Evolutionary conservation across 257 asterid genomes (phyloP).

Genomic region (Nicotiana knightiana): DNA sequence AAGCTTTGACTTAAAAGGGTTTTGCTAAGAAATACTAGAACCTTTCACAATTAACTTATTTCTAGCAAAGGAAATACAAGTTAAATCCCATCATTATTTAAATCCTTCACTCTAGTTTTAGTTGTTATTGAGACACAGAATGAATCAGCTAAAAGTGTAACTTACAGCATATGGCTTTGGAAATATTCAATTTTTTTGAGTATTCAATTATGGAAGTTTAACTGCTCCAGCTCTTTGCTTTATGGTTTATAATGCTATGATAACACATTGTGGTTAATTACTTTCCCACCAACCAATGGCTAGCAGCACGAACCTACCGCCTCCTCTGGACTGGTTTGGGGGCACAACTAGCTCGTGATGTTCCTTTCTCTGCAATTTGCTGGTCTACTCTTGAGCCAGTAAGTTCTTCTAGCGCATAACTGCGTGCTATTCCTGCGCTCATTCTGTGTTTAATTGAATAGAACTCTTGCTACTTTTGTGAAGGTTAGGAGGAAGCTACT

Average conservation of each 20-base stretch:
- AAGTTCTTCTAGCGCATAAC: slow-evolving; percentile 16
- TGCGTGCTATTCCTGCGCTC: not conserved
- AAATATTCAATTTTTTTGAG: not conserved
- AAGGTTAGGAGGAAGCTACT: slow-evolving; percentile 66
- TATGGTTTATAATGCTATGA: not conserved
- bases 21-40: not conserved
- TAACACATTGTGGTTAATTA: not conserved
- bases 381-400: slow-evolving; percentile 92
- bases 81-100: not conserved
- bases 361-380: slow-evolving; percentile 89
- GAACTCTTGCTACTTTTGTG: slow-evolving; percentile 17
- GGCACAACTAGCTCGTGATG: slow-evolving; percentile 89
- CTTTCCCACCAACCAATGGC: not conserved
- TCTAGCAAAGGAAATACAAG: not conserved
- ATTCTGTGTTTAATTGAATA: not conserved
- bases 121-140: not conserved
- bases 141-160: not conserved
- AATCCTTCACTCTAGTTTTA: not conserved
- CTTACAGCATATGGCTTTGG: not conserved
- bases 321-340: slow-evolving; percentile 86
- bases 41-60: not conserved
- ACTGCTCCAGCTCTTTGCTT: not conserved
- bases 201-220: not conserved
- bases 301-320: slow-evolving; percentile 58
- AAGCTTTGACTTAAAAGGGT: not conserved